Evolutionary conservation across 192 early-diverging fungal species (phyloP), one percentile per base, ranked within the genome.

Genomic region (Backusella parvicylindrica): DNA sequence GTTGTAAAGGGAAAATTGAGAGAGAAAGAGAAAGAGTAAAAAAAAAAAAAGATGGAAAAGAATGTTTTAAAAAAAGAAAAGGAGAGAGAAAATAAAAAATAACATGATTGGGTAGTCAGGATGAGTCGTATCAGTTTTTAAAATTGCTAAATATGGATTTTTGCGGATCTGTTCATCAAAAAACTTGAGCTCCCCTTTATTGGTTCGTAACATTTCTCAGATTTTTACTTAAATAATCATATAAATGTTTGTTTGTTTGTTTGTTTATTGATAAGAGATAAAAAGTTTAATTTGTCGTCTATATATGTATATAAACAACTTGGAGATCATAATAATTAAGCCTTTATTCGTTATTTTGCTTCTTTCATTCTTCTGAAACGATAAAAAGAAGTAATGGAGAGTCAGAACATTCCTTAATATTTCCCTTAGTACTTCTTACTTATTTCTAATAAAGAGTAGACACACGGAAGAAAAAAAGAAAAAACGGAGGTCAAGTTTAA

Each of bases 51-150:
- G 26, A 41, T 43, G 30, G 38, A 23, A 60, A 60, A 26, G 41
- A 28, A 28, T 31, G 28, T 28, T 70, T 56, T 28, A 60, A 28
- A 60, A 21, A 60, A 28, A 2, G 21, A 53, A n/a, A 53, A n/a
- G 28, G 23, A 60, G 26, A 60, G 11, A 6, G 49, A 50, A 6
- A 21, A 21, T 16, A 21, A 21, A 21, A 50, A 50, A 23, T 41
- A 43, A 50, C n/a, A 21, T 60, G 53, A 60, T 60, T 60, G 53
- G 53, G 53, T 60, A 28, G 53, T 60, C 53, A 60, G 53, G 28
- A 60, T 60, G 53, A 60, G 53, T 60, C 53, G 21, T 60, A 60
- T 60, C 53, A 60, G 53, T 28, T 60, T 56, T 60, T 28, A 60
- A 60, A 60, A 60, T 60, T 60, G 26, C 53, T 60, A 60, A 28